A percentile compares a stretch with the other conserved stretches of the same genome.
Conservation (phyloP, 768 basidiomycete species). For the Lentinula sp. region DNA sequence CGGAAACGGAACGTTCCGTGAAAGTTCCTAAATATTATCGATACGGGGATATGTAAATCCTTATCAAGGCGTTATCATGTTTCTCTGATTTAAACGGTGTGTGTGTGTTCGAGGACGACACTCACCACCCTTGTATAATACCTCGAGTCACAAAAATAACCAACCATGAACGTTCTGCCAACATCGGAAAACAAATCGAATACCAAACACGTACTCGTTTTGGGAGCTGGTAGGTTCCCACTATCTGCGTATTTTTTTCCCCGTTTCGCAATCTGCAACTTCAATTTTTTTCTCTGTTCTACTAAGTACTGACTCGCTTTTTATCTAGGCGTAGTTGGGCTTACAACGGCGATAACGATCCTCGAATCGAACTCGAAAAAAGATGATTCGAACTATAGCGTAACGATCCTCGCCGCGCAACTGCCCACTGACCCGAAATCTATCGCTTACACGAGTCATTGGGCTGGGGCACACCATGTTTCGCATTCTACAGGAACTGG, state of each 20-base stretch:
- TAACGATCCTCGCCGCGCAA: conserved; percentile 46
- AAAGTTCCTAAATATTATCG: too few species aligned
- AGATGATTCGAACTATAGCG: conserved; percentile 25
- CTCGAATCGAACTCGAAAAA: conserved; percentile 30
- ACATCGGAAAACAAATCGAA: neutral
- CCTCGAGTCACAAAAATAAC: too few species aligned
- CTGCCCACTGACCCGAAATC: conserved; percentile 45
- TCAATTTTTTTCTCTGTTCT: neutral
- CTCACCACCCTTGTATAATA: too few species aligned
- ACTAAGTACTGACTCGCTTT: neutral
- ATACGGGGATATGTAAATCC: too few species aligned
- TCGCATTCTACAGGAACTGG: conserved; percentile 37
- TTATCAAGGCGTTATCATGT: too few species aligned
- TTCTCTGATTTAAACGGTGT: too few species aligned
- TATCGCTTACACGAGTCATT: conserved; percentile 47
- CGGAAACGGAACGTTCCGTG: too few species aligned
- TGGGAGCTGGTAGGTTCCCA: conserved; percentile 1
- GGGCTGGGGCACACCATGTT: conserved; percentile 64
- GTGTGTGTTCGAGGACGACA: too few species aligned
- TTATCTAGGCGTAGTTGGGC: conserved; percentile 44
- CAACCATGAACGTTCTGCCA: neutral
- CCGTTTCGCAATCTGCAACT: neutral
- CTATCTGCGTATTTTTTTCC: neutral
- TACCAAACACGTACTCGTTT: neutral
- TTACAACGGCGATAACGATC: conserved; percentile 46